Evolutionary conservation across 208 protist species (phyloP), one percentile per base, ranked within the genome.

Genomic region (Vickermania ingenoplastis): DNA sequence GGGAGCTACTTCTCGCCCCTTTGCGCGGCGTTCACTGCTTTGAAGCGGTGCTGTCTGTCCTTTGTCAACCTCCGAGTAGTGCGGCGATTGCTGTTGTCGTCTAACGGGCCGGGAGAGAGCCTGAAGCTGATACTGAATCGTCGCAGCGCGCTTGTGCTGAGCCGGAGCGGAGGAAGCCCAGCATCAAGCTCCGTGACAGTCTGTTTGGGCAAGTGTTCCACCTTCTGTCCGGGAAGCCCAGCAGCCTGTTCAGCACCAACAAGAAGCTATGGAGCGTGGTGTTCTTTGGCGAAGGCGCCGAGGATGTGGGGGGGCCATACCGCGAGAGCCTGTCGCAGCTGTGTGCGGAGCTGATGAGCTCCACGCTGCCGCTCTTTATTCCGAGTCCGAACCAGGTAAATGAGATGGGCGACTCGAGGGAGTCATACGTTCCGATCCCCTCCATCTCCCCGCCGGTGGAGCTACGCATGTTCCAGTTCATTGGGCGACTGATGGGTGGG

Each of bases 221-320:
- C 7, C 85, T 95, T 1, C 65, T 96, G 4, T 56, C 60, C 21
- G 57, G 63, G 3, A 91, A 91, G 62, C 48, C 63, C 23, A 28
- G 67, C 2, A 57, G 54, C 29, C 59, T 94, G n/a, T 96, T 92
- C 63, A 67, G 66, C 45, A 91, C 84, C 11, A 84, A 45, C 31
- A 83, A 80, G 57, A 89, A 91, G 54, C 70, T 96, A 53, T 96
- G 91, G 89, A 71, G 72, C 13, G 89, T 95, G 29, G 53, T 71
- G 24, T 95, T 96, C 68, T 62, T 86, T 49, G 91, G 91, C 25
- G 91, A 96, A 58, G 91, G 91, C 24, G 91, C 91, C 13, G 91
- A 97, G 54, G 94, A 97, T 63, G 89, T 96, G 13, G 94, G 94
- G 28, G 94, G 94, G 0, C 91, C 91, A 0, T 97, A 97, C 60